Conservation (phyloP, 108 stramenopile genomes). For the Skeletonema marinoi region DNA sequence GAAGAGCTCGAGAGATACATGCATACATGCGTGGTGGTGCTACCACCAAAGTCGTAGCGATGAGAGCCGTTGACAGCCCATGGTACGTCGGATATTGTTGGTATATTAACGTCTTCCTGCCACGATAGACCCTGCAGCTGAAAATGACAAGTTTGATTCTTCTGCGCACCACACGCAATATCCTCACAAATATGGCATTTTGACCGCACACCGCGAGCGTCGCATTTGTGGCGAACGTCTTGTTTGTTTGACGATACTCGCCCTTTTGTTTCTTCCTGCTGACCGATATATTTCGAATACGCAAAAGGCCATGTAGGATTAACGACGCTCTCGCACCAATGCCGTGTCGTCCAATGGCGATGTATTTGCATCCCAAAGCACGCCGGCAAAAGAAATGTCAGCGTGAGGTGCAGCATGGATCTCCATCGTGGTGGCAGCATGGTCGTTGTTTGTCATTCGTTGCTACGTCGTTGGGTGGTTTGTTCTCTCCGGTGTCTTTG, state of each 20-base stretch:
- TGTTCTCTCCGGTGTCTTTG: too few species aligned
- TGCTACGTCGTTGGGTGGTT: too few species aligned
- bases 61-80: constrained; percentile 83
- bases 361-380: constrained; percentile 50
- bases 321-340: constrained; percentile 61
- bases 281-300: constrained; percentile 70
- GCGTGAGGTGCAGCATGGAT: neutral
- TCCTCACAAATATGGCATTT: constrained; percentile 88
- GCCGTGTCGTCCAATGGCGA: constrained; percentile 59
- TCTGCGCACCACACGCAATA: constrained; percentile 55
- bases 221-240: constrained; percentile 76
- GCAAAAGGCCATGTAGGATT: constrained; percentile 81
- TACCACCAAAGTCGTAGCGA: constrained; percentile 79
- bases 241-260: constrained; percentile 68
- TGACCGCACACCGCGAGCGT: constrained; percentile 56
- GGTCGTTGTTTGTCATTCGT: constrained; percentile 2
- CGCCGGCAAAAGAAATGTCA: neutral
- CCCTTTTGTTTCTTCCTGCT: constrained; percentile 74
- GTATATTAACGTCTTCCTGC: constrained; percentile 66
- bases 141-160: constrained; percentile 50
- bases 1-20: constrained; percentile 58
- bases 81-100: constrained; percentile 74
- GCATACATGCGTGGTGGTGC: constrained; percentile 66
- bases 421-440: neutral
- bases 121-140: constrained; percentile 79